A percentile compares a stretch with the other conserved stretches of the same genome.
These are phyloP conservation scores for Encephalitozoon romaleae DNA, from an alignment of 371 early-diverging fungal species.

Conservation along the genomic window DNA sequence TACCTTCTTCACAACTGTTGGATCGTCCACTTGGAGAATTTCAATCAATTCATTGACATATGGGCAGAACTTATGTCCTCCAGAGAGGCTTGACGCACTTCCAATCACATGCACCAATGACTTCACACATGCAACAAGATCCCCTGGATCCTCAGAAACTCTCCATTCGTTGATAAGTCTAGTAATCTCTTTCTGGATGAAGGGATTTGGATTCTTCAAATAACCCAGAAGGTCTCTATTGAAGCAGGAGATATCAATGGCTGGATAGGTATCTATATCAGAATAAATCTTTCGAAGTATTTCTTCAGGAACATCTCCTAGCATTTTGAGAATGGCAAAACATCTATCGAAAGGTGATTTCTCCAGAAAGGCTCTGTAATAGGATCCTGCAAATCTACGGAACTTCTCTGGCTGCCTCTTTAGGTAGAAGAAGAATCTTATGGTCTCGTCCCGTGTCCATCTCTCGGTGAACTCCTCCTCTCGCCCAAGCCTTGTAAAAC, in stretches of 20 bases:
- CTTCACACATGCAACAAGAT: slow-evolving; percentile 27
- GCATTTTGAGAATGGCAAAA: slow-evolving; percentile 43
- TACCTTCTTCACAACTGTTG: slow-evolving; percentile 34
- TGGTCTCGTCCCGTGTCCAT: slow-evolving; percentile 30
- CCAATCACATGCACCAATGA: slow-evolving; percentile 23
- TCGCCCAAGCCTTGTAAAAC: slow-evolving; percentile 14
- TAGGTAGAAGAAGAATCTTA: slow-evolving; percentile 41
- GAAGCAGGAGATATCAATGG: slow-evolving; percentile 34
- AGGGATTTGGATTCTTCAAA: slow-evolving; percentile 19
- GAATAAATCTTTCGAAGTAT: slow-evolving; percentile 43
- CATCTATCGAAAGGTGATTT: slow-evolving; percentile 50
- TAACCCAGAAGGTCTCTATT: slow-evolving; percentile 40
- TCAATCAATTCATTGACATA: slow-evolving; percentile 31
- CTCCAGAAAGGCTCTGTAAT: slow-evolving; percentile 20
- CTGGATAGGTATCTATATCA: slow-evolving; percentile 26
- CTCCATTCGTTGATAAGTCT: slow-evolving; percentile 42
- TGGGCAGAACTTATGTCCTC: background rate
- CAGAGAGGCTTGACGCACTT: background rate
- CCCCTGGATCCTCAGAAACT: slow-evolving; percentile 10
- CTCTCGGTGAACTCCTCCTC: slow-evolving; percentile 19
- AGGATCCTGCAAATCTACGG: slow-evolving; percentile 2
- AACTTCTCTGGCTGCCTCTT: slow-evolving; percentile 19
- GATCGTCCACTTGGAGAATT: slow-evolving; percentile 42
- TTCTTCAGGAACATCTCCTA: slow-evolving; percentile 34
- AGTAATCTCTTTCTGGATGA: slow-evolving; percentile 31